phyloP scores from a whole-genome alignment of 192 early-diverging fungal genomes.

The Coemansia sp. region DNA sequence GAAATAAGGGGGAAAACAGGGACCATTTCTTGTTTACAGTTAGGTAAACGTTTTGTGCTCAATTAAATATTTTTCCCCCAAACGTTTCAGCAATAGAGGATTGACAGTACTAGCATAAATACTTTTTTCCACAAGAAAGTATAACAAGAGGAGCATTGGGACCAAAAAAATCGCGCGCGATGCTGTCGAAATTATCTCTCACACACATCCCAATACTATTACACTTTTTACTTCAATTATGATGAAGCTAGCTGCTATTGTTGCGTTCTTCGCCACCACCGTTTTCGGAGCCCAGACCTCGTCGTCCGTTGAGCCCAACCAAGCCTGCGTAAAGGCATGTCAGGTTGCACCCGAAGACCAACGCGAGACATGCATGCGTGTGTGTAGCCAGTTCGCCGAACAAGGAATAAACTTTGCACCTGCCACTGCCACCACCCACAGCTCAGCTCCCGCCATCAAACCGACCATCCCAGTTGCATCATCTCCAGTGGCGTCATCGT shows the following conservation, averaged over 20 bases:
- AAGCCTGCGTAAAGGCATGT: constrained; percentile 30
- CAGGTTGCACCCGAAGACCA: constrained; percentile 25
- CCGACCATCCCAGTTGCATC: background rate
- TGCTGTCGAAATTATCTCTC: background rate
- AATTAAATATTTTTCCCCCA: background rate
- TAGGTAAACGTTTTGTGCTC: background rate
- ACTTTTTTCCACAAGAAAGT: background rate
- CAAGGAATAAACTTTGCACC: constrained; percentile 20
- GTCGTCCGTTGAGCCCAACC: background rate
- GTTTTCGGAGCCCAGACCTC: constrained; percentile 5
- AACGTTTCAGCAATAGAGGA: background rate
- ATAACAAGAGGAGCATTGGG: background rate
- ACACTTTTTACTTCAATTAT: background rate
- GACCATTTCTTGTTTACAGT: background rate
- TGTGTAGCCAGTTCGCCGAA: constrained; percentile 36
- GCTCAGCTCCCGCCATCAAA: background rate
- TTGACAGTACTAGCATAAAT: background rate
- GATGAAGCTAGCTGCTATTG: constrained; percentile 19
- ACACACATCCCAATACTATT: background rate
- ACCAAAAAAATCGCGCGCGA: background rate
- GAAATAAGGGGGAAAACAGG: background rate
- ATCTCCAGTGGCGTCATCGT: background rate
- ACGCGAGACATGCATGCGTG: constrained; percentile 28
- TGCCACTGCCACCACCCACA: constrained; percentile 5
- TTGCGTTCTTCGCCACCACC: background rate